phyloP scores from a whole-genome alignment of 139 green algal genomes.

The Micromonas commoda region DNA sequence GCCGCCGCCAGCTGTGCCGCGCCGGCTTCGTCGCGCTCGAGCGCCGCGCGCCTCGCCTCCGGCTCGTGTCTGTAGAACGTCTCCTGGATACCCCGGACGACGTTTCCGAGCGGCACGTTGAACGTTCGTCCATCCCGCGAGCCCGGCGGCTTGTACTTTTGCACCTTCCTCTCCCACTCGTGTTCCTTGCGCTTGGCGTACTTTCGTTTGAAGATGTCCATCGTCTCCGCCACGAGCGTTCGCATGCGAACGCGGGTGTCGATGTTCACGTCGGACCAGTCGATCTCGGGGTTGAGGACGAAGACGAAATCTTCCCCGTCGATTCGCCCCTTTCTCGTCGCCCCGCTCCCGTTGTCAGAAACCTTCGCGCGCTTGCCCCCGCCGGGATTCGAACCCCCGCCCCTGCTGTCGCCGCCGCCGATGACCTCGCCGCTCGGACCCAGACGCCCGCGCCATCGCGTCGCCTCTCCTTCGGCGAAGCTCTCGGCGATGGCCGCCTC shows the following conservation, averaged over 20 bases:
- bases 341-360: too few relatives aligned
- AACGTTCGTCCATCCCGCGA: slow-evolving; percentile 15
- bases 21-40: neutral
- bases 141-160: slow-evolving; percentile 45
- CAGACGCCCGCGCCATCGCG: too few relatives aligned
- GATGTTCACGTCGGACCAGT: slow-evolving; percentile 34
- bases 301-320: slow-evolving; percentile 37
- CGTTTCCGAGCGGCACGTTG: slow-evolving; percentile 39
- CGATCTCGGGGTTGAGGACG: slow-evolving; percentile 41
- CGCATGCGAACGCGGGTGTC: slow-evolving; percentile 47
- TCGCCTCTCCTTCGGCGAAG: too few relatives aligned
- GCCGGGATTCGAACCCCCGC: too few relatives aligned
- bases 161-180: slow-evolving; percentile 44
- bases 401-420: too few relatives aligned
- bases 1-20: neutral
- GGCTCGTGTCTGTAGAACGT: too few relatives aligned
- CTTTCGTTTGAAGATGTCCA: slow-evolving; percentile 41
- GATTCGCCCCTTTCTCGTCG: too few relatives aligned
- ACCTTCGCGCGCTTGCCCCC: too few relatives aligned
- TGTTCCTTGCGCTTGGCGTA: slow-evolving; percentile 35
- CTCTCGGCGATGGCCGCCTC: too few relatives aligned
- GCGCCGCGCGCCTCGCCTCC: too few relatives aligned
- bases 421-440: too few relatives aligned
- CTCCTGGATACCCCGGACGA: slow-evolving; percentile 31
- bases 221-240: slow-evolving; percentile 43